Percentiles rank a stretch among this genome's conserved stretches.
Conservation (phyloP, 2,329 filamentous ascomycete species). For the Periglandula ipomoeae region DNA sequence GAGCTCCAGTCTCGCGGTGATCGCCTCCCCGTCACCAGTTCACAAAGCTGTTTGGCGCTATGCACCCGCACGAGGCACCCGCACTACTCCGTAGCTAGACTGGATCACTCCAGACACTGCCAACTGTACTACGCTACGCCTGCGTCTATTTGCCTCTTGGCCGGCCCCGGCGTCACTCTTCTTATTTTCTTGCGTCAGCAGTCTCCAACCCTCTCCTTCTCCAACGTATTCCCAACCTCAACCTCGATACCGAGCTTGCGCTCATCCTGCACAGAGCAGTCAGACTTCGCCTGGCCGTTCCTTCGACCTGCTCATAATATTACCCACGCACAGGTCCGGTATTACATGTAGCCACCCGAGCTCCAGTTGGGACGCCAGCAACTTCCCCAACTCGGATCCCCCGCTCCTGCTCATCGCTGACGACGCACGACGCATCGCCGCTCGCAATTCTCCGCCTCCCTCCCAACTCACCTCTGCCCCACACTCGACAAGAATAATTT, state of each 20-base stretch:
- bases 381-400: slow-evolving; percentile 1
- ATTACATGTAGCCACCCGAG: neutral
- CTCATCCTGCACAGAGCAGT: neutral
- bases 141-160: slow-evolving; percentile 1
- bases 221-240: neutral
- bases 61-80: too few relatives aligned
- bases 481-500: neutral
- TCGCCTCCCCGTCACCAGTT: too few relatives aligned
- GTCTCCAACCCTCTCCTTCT: neutral
- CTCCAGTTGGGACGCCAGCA: neutral
- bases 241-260: neutral
- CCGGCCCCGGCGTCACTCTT: slow-evolving; percentile 1
- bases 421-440: slow-evolving; percentile 7
- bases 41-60: too few relatives aligned
- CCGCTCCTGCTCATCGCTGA: slow-evolving; percentile 11
- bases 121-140: too few relatives aligned
- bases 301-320: neutral
- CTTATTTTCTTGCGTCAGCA: neutral
- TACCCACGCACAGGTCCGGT: neutral
- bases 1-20: too few relatives aligned
- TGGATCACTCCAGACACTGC: too few relatives aligned
- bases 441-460: slow-evolving; percentile 2
- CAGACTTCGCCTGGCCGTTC: neutral
- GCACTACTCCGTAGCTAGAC: too few relatives aligned
- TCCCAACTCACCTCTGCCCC: slow-evolving; percentile 5